Evolutionary conservation across 805 yeast species (phyloP).

Genomic region (Starmerella floris): DNA sequence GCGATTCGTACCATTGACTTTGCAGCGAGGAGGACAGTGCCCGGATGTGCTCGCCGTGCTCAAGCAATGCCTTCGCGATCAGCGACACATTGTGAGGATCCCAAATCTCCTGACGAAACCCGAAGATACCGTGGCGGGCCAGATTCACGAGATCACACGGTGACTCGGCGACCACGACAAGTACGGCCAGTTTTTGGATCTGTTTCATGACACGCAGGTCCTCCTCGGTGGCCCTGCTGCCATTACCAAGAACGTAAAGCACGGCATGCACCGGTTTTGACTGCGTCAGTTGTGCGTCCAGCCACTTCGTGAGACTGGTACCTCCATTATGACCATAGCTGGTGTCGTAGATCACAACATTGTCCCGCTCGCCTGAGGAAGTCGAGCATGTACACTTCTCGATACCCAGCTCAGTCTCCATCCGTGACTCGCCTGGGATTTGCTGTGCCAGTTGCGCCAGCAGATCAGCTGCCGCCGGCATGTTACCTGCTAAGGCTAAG

Average conservation of each 20-base stretch:
- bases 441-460: neutral
- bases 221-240: neutral
- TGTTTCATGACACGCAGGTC: constrained; percentile 3
- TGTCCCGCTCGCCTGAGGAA: constrained; percentile 5
- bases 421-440: neutral
- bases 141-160: neutral
- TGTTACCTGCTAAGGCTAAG: neutral
- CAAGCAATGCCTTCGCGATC: constrained; percentile 4
- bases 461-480: neutral
- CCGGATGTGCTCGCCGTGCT: constrained; percentile 6
- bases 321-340: neutral
- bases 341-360: constrained; percentile 2
- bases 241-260: constrained; percentile 1
- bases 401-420: neutral
- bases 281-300: constrained; percentile 6
- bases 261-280: constrained; percentile 8
- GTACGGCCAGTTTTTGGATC: constrained; percentile 6
- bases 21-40: constrained; percentile 1
- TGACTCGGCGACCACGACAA: constrained; percentile 3
- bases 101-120: constrained; percentile 7
- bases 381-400: constrained; percentile 3
- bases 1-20: constrained; percentile 8
- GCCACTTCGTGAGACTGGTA: constrained; percentile 4
- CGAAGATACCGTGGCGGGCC: constrained; percentile 1
- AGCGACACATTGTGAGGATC: constrained; percentile 8